Evolutionary conservation across 192 early-diverging fungal species (phyloP).

Genomic region (Linnemannia zychae): DNA sequence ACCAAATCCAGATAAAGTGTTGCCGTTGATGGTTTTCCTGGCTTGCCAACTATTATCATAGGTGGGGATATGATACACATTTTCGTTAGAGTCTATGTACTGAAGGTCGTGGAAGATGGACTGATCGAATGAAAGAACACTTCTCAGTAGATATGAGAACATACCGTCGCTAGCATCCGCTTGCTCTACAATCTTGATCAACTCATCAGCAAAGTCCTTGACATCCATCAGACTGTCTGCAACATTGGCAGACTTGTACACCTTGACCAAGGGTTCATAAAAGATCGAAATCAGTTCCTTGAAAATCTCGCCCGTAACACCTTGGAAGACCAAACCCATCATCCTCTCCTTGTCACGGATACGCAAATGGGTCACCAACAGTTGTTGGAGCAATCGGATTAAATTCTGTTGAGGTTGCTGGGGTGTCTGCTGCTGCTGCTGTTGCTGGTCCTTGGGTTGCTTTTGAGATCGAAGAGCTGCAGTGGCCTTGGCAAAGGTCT

Average conservation of each 20-base stretch:
- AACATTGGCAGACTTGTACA: constrained; percentile 71
- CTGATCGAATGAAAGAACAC: not conserved
- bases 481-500: constrained; percentile 9
- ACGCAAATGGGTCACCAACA: constrained; percentile 62
- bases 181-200: constrained; percentile 66
- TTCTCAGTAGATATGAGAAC: not conserved
- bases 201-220: constrained; percentile 64
- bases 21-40: constrained; percentile 41
- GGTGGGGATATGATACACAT: not conserved
- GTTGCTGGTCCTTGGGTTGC: not conserved
- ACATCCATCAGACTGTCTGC: constrained; percentile 64
- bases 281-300: constrained; percentile 70
- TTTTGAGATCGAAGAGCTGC: not conserved
- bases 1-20: constrained; percentile 62
- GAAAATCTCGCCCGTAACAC: constrained; percentile 66
- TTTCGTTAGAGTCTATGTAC: too few species aligned
- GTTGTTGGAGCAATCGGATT: constrained; percentile 55
- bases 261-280: constrained; percentile 68
- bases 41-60: constrained; percentile 1
- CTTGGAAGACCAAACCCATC: constrained; percentile 65
- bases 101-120: too few species aligned
- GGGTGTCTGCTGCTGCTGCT: not conserved
- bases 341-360: constrained; percentile 64
- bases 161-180: constrained; percentile 44
- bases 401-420: constrained; percentile 19